phyloP scores from a whole-genome alignment of 495 filamentous ascomycete genomes.

The Aspergillus steynii region DNA sequence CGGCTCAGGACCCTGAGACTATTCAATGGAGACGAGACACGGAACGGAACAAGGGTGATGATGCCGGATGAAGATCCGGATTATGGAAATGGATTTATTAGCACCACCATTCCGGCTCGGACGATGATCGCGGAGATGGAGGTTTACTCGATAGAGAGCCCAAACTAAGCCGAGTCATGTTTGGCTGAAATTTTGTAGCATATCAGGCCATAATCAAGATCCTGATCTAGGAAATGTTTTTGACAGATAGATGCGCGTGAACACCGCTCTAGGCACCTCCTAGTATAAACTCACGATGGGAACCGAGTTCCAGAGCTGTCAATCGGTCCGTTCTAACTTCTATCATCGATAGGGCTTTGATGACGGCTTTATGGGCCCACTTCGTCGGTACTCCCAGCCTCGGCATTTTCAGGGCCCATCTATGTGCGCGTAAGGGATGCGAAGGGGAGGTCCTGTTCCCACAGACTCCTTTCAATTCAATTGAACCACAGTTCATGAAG shows the following conservation, averaged over 20 bases:
- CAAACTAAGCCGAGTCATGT: too few relatives aligned
- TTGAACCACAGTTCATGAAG: too few relatives aligned
- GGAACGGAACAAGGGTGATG: conserved; percentile 43
- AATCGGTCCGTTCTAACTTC: not conserved
- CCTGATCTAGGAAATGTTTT: too few relatives aligned
- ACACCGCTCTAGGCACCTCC: too few relatives aligned
- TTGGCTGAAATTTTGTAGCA: too few relatives aligned
- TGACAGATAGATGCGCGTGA: too few relatives aligned
- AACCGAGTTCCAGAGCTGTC: too few relatives aligned
- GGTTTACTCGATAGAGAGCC: conserved; percentile 37
- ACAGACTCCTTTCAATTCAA: too few relatives aligned
- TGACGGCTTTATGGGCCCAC: not conserved
- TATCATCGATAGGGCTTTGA: not conserved
- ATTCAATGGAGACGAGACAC: conserved; percentile 53
- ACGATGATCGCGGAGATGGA: conserved; percentile 51
- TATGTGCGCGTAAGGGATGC: not conserved
- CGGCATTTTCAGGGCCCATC: not conserved
- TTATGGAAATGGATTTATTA: conserved; percentile 53
- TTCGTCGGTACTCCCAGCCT: not conserved
- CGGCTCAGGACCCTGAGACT: conserved; percentile 35
- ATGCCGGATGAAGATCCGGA: conserved; percentile 54
- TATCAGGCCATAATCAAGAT: too few relatives aligned
- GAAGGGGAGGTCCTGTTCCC: too few relatives aligned
- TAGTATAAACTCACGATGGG: too few relatives aligned
- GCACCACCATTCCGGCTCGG: conserved; percentile 46